phyloP scores from a whole-genome alignment of 148 eudicot genomes.

The Arbutus unedo region DNA sequence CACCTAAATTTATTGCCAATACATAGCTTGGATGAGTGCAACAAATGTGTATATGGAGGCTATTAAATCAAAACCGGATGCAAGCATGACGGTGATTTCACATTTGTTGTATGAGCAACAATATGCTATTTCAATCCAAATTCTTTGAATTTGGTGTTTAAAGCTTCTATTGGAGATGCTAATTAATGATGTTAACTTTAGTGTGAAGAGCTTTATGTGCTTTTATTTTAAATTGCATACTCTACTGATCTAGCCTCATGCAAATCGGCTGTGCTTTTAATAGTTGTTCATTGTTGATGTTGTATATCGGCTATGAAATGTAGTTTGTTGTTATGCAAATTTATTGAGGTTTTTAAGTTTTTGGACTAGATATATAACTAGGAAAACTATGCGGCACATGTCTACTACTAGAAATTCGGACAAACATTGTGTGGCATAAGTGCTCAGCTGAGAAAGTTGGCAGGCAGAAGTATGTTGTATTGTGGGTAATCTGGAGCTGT shows the following conservation, averaged over 20 bases:
- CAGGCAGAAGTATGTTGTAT: constrained; percentile 56
- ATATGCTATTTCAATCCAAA: not conserved
- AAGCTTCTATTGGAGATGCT: not conserved
- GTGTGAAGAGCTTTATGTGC: not conserved
- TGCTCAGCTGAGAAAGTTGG: constrained; percentile 74
- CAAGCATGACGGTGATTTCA: too few species aligned
- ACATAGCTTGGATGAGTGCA: too few species aligned
- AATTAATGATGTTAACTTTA: not conserved
- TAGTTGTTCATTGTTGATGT: not conserved
- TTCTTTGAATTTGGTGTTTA: not conserved
- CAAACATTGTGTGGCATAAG: constrained; percentile 79
- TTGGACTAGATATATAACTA: constrained; percentile 24
- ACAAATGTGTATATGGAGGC: too few species aligned
- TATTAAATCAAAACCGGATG: too few species aligned
- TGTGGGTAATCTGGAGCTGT: too few species aligned
- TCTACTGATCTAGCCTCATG: not conserved
- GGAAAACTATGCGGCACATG: constrained; percentile 37
- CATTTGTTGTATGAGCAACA: not conserved
- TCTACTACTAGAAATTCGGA: constrained; percentile 49
- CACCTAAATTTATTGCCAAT: too few species aligned
- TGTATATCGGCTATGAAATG: too few species aligned
- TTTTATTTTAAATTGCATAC: not conserved
- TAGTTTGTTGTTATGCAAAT: not conserved
- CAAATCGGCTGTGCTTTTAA: not conserved
- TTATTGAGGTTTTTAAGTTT: constrained; percentile 7